A percentile compares a stretch with the other conserved stretches of the same genome.
These are phyloP conservation scores for Staphylotrichum longicolle DNA, from an alignment of 495 filamentous ascomycete genomes.

Conservation along the genomic window DNA sequence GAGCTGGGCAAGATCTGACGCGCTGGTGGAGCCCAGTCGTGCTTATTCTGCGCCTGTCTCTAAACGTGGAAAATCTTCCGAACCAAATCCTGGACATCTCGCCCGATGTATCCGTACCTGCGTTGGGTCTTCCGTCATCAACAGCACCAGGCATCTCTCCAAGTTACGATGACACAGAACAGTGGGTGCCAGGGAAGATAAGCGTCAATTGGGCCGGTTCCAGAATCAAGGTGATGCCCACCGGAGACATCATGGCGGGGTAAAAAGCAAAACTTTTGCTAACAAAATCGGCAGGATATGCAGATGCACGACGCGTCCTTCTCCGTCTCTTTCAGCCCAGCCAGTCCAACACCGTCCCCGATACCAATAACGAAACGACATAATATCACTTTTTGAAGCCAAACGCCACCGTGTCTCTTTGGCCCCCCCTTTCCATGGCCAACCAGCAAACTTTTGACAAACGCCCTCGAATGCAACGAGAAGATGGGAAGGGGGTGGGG, in stretches of 20 bases:
- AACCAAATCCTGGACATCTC: no score
- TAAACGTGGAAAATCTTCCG: background rate
- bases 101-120: background rate
- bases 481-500: constrained; percentile 4
- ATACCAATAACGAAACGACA: background rate
- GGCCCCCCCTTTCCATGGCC: constrained; percentile 2
- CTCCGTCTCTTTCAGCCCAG: background rate
- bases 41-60: constrained; percentile 5
- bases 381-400: background rate
- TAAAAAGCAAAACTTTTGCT: no score
- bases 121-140: no score
- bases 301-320: background rate
- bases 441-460: background rate
- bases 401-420: constrained; percentile 6
- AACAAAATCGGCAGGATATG: no score
- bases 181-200: no score
- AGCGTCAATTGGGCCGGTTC: no score
- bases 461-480: constrained; percentile 3
- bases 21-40: background rate
- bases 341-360: background rate
- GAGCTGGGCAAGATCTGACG: background rate
- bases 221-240: no score
- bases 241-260: no score
- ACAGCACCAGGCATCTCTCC: no score
- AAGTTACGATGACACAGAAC: no score